phyloP scores from a whole-genome alignment of 1,284 basidiomycete genomes.

The Trametes pubescens region DNA sequence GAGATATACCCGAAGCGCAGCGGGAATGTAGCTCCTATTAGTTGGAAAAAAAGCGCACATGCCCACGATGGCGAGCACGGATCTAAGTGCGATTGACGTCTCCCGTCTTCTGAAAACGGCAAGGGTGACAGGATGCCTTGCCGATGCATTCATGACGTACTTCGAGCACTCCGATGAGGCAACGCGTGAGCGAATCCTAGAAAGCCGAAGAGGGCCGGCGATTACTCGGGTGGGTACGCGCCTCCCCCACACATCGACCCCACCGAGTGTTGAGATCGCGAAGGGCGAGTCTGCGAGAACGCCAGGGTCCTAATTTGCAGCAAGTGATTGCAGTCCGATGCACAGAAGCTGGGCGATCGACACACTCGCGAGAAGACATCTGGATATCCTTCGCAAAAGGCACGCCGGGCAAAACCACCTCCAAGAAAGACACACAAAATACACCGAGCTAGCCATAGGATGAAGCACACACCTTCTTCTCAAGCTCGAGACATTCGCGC shows the following conservation, averaged over 20 bases:
- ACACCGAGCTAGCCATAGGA: neutral
- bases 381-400: neutral
- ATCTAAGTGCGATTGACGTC: neutral
- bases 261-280: neutral
- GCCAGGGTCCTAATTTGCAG: neutral
- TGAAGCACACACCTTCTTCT: slow-evolving; percentile 82
- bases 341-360: neutral
- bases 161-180: neutral
- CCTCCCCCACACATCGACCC: slow-evolving; percentile 2
- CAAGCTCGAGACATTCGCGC: slow-evolving; percentile 94
- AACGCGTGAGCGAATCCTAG: neutral
- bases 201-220: neutral
- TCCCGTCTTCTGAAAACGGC: neutral
- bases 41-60: neutral
- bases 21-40: no score
- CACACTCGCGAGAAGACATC: neutral
- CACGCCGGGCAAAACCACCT: neutral
- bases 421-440: slow-evolving; percentile 2
- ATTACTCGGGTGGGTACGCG: neutral
- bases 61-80: neutral
- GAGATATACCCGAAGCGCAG: no score
- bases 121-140: neutral
- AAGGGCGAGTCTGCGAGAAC: no score
- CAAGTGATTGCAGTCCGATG: neutral
- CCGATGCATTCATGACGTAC: no score